phyloP scores from a whole-genome alignment of 306 rosid genomes.

The Quercus dentata region DNA sequence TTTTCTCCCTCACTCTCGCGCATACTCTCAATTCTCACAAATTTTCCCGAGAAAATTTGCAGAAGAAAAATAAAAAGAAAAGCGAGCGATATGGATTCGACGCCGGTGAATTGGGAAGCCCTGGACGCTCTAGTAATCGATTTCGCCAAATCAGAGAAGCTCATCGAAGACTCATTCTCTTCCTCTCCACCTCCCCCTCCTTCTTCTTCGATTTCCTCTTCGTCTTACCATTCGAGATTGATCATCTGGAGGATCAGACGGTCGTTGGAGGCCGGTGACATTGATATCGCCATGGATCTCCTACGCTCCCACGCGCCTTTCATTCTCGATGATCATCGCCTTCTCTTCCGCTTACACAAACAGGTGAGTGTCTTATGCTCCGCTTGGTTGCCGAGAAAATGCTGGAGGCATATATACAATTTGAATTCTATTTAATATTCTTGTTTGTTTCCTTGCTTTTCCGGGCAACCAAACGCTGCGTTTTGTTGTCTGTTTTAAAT shows the following conservation, averaged over 20 bases:
- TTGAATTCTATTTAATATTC: background rate
- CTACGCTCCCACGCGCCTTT: constrained; percentile 83
- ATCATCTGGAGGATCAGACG: constrained; percentile 83
- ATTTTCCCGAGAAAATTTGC: constrained; percentile 20
- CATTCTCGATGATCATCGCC: constrained; percentile 71
- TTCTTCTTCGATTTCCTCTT: constrained; percentile 63
- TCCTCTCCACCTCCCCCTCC: constrained; percentile 34
- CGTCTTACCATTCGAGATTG: constrained; percentile 78
- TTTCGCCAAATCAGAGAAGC: constrained; percentile 90
- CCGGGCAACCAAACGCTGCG: background rate
- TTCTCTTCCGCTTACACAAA: constrained; percentile 91
- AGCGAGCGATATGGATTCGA: constrained; percentile 52
- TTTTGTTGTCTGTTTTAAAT: background rate
- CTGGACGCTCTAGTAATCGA: constrained; percentile 80
- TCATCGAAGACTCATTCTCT: constrained; percentile 51
- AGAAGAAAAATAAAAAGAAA: too few relatives aligned
- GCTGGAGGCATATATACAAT: background rate
- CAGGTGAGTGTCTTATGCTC: constrained; percentile 51
- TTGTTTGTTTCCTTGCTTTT: background rate
- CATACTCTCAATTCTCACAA: background rate
- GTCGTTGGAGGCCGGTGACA: constrained; percentile 61
- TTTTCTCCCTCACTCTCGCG: background rate
- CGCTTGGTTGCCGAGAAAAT: background rate
- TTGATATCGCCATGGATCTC: constrained; percentile 67
- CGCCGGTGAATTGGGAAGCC: constrained; percentile 91